phyloP scores from a whole-genome alignment of 2,329 filamentous ascomycete species.

The Colletotrichum horii region DNA sequence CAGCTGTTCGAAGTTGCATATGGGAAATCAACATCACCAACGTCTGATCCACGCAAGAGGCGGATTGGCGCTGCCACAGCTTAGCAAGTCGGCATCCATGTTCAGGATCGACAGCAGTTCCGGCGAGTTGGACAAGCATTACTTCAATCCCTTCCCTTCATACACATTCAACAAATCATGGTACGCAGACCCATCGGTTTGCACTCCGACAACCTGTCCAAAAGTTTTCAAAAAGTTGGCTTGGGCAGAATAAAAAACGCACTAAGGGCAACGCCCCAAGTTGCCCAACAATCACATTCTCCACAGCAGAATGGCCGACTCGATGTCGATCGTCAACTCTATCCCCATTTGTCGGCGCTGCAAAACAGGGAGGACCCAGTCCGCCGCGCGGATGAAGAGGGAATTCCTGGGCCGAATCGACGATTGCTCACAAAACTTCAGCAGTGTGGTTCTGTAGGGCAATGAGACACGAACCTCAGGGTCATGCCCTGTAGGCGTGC shows the following conservation, averaged over 20 bases:
- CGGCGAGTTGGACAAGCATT: neutral
- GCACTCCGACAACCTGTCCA: slow-evolving; percentile 3
- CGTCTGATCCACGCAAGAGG: slow-evolving; percentile 17
- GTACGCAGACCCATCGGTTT: neutral
- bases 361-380: slow-evolving; percentile 2
- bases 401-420: slow-evolving; percentile 5
- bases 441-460: slow-evolving; percentile 7
- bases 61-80: neutral
- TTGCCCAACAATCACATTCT: neutral
- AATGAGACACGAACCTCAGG: slow-evolving; percentile 13
- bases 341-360: neutral
- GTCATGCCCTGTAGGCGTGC: slow-evolving; percentile 4
- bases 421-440: slow-evolving; percentile 5
- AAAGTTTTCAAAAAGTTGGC: neutral
- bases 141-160: neutral
- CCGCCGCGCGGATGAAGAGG: neutral
- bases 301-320: slow-evolving; percentile 2
- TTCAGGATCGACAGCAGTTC: neutral
- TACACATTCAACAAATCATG: neutral
- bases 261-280: slow-evolving; percentile 16
- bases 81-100: neutral
- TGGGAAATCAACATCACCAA: neutral
- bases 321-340: slow-evolving; percentile 15
- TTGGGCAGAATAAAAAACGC: neutral
- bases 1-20: neutral